Conservation (phyloP, 164 flowering plant species). For the Magnolia officinalis region DNA sequence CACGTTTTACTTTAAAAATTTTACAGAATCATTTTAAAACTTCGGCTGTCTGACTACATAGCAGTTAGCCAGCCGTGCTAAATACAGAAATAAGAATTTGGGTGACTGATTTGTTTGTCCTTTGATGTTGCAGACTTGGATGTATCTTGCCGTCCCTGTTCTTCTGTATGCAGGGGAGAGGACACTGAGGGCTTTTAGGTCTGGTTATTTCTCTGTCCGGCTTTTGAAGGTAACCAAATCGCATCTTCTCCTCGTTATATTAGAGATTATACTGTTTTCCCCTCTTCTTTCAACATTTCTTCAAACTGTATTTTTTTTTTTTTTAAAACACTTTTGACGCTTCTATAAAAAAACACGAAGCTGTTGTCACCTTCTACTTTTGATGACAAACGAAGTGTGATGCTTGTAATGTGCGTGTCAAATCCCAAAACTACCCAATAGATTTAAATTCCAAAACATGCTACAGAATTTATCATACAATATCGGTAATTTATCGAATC, state of each 20-base stretch:
- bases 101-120: neutral
- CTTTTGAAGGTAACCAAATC: constrained; percentile 58
- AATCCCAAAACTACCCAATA: too few species aligned
- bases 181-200: constrained; percentile 74
- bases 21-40: too few species aligned
- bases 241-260: neutral
- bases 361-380: too few species aligned
- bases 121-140: constrained; percentile 79
- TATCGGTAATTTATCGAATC: too few species aligned
- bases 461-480: too few species aligned
- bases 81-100: neutral
- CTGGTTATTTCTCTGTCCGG: constrained; percentile 68
- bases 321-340: too few species aligned
- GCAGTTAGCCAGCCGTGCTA: neutral
- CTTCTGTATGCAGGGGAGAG: constrained; percentile 84
- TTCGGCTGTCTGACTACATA: neutral
- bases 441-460: too few species aligned
- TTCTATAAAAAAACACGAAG: too few species aligned
- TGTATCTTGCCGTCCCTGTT: constrained; percentile 88
- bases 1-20: neutral
- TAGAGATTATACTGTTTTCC: too few species aligned
- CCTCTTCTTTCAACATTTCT: neutral
- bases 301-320: neutral
- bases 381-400: too few species aligned
- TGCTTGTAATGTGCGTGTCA: too few species aligned